phyloP scores from a whole-genome alignment of 2,329 filamentous ascomycete genomes.

The Didymella exigua region DNA sequence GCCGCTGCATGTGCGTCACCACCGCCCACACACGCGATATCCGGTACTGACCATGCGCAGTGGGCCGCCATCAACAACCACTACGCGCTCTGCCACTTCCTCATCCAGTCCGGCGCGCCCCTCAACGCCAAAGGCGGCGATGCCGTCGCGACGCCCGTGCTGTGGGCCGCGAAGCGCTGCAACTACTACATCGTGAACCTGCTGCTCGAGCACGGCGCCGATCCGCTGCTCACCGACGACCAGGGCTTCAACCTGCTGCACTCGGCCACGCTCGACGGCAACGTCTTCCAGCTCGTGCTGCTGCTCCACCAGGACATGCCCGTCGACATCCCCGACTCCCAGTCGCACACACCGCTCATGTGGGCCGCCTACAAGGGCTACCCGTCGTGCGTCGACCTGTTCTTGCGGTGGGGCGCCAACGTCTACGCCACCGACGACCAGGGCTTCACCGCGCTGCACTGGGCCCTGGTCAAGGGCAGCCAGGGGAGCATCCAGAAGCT shows the following conservation, averaged over 20 bases:
- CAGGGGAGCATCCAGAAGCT: slow-evolving; percentile 89
- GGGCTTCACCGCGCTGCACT: slow-evolving; percentile 93
- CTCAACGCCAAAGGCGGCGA: slow-evolving; percentile 96
- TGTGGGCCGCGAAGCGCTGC: slow-evolving; percentile 96
- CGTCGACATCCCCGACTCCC: slow-evolving; percentile 86
- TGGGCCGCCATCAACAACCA: slow-evolving; percentile 99
- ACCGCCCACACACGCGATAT: neutral
- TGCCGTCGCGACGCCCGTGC: slow-evolving; percentile 87
- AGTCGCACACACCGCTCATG: slow-evolving; percentile 94
- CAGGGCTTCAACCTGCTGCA: slow-evolving; percentile 99
- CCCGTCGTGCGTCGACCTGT: slow-evolving; percentile 87
- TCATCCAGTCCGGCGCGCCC: slow-evolving; percentile 83
- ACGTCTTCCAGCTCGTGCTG: slow-evolving; percentile 85
- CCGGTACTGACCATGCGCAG: slow-evolving; percentile 54
- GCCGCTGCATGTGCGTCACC: slow-evolving; percentile 78
- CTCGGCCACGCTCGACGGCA: slow-evolving; percentile 95
- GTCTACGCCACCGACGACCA: slow-evolving; percentile 89
- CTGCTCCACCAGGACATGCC: slow-evolving; percentile 94
- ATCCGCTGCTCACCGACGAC: slow-evolving; percentile 87
- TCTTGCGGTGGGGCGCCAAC: slow-evolving; percentile 92
- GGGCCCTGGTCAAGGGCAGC: slow-evolving; percentile 93
- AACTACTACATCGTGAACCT: slow-evolving; percentile 97
- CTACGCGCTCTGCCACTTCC: slow-evolving; percentile 94
- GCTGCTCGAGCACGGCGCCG: slow-evolving; percentile 86
- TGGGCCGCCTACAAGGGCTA: slow-evolving; percentile 99